Percentiles rank a stretch among this genome's conserved stretches.
phyloP scores from a whole-genome alignment of 768 basidiomycete genomes.

The Porpolomopsis calyptriformis region DNA sequence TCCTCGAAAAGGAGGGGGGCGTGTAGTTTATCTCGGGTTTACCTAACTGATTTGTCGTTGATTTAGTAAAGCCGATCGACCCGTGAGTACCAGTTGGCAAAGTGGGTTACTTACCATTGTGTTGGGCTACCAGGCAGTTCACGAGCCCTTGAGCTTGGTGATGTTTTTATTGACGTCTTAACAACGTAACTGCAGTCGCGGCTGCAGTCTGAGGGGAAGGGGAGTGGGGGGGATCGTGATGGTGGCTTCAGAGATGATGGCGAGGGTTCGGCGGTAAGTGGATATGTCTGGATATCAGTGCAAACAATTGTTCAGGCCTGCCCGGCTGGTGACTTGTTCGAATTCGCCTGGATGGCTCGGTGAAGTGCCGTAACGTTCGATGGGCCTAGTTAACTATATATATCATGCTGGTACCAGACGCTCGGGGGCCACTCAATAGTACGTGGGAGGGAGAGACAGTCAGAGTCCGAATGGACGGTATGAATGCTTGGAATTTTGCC shows the following conservation, averaged over 20 bases:
- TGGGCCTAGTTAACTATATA: not conserved
- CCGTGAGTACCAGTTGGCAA: not conserved
- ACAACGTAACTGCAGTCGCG: not conserved
- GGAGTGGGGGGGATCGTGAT: not conserved
- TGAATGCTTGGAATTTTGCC: too few relatives aligned
- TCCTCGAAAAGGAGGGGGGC: not conserved
- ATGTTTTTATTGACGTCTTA: too few relatives aligned
- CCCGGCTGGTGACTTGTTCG: not conserved
- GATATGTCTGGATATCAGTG: not conserved
- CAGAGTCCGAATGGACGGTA: too few relatives aligned
- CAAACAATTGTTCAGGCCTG: not conserved
- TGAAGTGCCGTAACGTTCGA: not conserved
- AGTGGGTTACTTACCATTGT: too few relatives aligned
- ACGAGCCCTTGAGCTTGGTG: too few relatives aligned
- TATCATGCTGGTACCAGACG: too few relatives aligned
- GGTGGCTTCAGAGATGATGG: not conserved
- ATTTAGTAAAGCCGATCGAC: not conserved
- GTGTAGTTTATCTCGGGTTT: not conserved
- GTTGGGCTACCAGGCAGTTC: too few relatives aligned
- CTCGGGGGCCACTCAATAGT: too few relatives aligned
- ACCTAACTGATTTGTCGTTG: not conserved
- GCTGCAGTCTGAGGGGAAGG: not conserved
- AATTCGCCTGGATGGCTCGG: not conserved
- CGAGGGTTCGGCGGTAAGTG: not conserved
- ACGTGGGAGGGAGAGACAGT: too few relatives aligned